Evolutionary conservation across 257 asterid genomes (phyloP).

Genomic region (Primulina huaijiensis): DNA sequence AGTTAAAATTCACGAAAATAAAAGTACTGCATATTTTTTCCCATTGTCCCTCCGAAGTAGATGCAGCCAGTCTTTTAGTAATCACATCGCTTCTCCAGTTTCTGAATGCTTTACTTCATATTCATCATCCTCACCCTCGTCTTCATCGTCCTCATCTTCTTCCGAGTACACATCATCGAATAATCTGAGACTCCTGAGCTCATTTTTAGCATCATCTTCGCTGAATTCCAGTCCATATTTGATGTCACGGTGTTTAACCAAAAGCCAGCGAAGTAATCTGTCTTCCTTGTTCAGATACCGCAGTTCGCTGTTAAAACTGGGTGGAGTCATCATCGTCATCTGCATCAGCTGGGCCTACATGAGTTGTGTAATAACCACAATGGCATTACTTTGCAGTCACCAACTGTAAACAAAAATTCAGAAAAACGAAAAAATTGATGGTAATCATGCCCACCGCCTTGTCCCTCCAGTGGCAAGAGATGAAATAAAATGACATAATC

Average conservation of each 20-base stretch:
- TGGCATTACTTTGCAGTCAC: no score
- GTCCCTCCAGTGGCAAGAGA: no score
- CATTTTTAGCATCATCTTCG: slow-evolving; percentile 31
- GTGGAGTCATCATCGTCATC: slow-evolving; percentile 89
- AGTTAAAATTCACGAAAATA: background rate
- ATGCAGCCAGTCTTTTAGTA: background rate
- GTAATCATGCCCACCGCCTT: no score
- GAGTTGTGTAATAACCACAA: background rate
- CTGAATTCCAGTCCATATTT: slow-evolving; percentile 30
- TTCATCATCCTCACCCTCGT: slow-evolving; percentile 27
- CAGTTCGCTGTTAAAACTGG: slow-evolving; percentile 66
- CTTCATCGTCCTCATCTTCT: slow-evolving; percentile 31
- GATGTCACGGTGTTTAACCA: slow-evolving; percentile 63
- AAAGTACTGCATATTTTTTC: background rate
- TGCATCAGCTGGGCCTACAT: slow-evolving; percentile 61
- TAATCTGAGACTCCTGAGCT: slow-evolving; percentile 27
- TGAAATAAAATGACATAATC: no score
- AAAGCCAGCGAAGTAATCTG: slow-evolving; percentile 75
- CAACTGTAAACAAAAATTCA: no score
- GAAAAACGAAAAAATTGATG: no score
- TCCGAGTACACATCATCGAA: slow-evolving; percentile 22
- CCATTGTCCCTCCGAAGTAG: background rate
- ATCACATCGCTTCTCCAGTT: slow-evolving; percentile 19
- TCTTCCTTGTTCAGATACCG: slow-evolving; percentile 82
- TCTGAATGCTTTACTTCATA: slow-evolving; percentile 21